Percentiles rank a stretch among this genome's conserved stretches.
These are phyloP conservation scores for Agrocybe pediades DNA, from an alignment of 768 basidiomycete species.

Conservation along the genomic window DNA sequence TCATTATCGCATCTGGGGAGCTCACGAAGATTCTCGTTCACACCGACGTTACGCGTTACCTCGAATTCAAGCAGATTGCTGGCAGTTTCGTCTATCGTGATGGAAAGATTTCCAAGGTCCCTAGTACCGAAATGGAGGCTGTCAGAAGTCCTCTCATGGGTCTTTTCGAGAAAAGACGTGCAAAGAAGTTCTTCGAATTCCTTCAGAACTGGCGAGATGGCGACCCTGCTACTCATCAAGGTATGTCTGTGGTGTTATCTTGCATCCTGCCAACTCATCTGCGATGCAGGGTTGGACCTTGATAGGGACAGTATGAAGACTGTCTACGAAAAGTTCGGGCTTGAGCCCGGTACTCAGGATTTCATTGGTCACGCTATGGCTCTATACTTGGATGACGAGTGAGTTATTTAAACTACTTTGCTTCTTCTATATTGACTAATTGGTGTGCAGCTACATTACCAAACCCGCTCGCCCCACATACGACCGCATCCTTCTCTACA, in stretches of 20 bases:
- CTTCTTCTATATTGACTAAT: not conserved
- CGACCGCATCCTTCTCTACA: slow-evolving; percentile 96
- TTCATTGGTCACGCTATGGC: slow-evolving; percentile 99
- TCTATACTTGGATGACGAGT: slow-evolving; percentile 97
- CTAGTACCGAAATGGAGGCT: slow-evolving; percentile 96
- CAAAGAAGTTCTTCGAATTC: slow-evolving; percentile 99
- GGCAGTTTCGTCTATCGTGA: slow-evolving; percentile 98
- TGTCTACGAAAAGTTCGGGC: slow-evolving; percentile 95
- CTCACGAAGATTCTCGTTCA: slow-evolving; percentile 98
- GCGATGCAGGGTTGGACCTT: slow-evolving; percentile 71
- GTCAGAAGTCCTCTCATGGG: slow-evolving; percentile 96
- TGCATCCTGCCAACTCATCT: not conserved
- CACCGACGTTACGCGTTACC: slow-evolving; percentile 97
- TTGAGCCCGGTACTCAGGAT: slow-evolving; percentile 97
- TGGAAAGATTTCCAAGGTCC: slow-evolving; percentile 96
- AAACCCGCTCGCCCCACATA: slow-evolving; percentile 90
- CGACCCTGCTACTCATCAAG: slow-evolving; percentile 95
- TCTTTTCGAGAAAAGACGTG: slow-evolving; percentile 96
- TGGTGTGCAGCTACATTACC: slow-evolving; percentile 75
- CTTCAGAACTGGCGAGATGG: slow-evolving; percentile 94
- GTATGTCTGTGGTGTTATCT: slow-evolving; percentile 36
- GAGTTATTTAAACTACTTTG: slow-evolving; percentile 31
- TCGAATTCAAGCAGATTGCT: slow-evolving; percentile 99
- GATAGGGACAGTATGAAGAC: slow-evolving; percentile 91
- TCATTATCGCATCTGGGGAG: slow-evolving; percentile 98